phyloP scores from a whole-genome alignment of 768 basidiomycete genomes.

The Terana coerulea region DNA sequence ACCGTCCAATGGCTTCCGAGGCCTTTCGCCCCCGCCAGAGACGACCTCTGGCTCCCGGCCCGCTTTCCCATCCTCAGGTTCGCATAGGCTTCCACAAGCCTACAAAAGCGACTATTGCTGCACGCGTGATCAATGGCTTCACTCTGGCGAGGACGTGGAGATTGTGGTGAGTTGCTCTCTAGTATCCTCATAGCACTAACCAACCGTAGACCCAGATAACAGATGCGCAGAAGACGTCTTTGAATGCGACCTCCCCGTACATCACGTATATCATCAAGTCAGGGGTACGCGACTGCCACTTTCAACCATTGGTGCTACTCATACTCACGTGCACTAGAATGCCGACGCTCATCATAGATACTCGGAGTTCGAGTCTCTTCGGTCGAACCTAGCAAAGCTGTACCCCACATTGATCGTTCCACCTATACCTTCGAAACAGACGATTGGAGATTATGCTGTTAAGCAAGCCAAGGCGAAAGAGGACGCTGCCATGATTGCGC shows the following conservation, averaged over 20 bases:
- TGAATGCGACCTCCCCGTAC: slow-evolving; percentile 85
- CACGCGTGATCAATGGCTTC: slow-evolving; percentile 67
- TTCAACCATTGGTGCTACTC: background rate
- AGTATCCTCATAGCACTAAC: background rate
- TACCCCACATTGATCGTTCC: slow-evolving; percentile 97
- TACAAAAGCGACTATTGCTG: slow-evolving; percentile 81
- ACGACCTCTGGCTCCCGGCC: slow-evolving; percentile 39
- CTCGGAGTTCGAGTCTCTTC: slow-evolving; percentile 95
- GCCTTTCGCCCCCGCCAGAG: slow-evolving; percentile 41
- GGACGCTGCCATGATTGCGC: slow-evolving; percentile 85
- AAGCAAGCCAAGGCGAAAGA: slow-evolving; percentile 97
- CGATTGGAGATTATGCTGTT: slow-evolving; percentile 92
- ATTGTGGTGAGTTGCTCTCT: slow-evolving; percentile 53
- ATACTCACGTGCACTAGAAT: slow-evolving; percentile 43
- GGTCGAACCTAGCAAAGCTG: slow-evolving; percentile 75
- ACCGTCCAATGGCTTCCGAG: slow-evolving; percentile 35
- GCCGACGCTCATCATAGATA: slow-evolving; percentile 86
- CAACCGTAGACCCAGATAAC: no score
- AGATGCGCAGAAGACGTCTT: slow-evolving; percentile 92
- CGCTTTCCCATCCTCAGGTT: slow-evolving; percentile 51
- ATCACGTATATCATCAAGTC: slow-evolving; percentile 92
- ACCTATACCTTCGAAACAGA: slow-evolving; percentile 96
- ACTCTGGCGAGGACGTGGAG: slow-evolving; percentile 80
- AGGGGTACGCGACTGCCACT: slow-evolving; percentile 49
- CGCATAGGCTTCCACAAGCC: slow-evolving; percentile 48